Base-by-base conservation (phyloP, 345 rosid species). In the Bretschneidera sinensis region DNA sequence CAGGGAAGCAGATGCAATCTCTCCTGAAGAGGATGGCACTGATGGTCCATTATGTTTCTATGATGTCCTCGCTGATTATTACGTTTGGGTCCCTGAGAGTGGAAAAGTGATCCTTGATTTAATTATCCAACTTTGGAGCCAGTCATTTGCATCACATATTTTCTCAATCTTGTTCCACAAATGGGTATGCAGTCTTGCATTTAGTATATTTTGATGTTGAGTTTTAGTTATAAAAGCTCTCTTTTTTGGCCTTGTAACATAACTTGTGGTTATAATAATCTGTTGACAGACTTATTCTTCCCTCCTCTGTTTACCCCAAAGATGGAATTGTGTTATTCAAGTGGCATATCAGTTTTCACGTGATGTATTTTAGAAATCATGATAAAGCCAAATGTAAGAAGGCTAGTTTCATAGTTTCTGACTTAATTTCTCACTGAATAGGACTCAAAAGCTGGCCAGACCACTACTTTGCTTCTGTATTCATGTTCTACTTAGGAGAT, bases 91-190 rank as follows among this genome's bases (percentile, higher is more conserved):
- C 21, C 87, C 97, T 6, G 84, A 79, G 57, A 83, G 83, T 53
- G 95, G 99, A 23, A 80, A 83, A 34, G 78, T 69, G 43, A 91
- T 86, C 20, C 91, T 95, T 61, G 87, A 88, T 80, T 65, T 86
- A 82, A 88, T 95, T 70, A 88, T 91, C 55, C 99, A 82, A 71
- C 88, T 95, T 1, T 95, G 99, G 99, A 95, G 96, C 74, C 99
- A 95, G 72, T 91, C 92, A 11, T 91, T 91, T 74, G 96, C 96
- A 56, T 91, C 96, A 13, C 86, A 91, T 71, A 84, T 91, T 24
- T 95, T 88, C 65, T 59, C 94, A 57, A 91, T 95, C 15, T 73
- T 91, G 63, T 95, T 95, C 56, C 96, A 95, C 73, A 91, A 95
- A 81, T 86, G 96, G 97, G 99, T 94, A 82, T 43, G 79, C 14